Base-by-base conservation (phyloP, 768 basidiomycete genomes). In the Serendipita sp. region DNA sequence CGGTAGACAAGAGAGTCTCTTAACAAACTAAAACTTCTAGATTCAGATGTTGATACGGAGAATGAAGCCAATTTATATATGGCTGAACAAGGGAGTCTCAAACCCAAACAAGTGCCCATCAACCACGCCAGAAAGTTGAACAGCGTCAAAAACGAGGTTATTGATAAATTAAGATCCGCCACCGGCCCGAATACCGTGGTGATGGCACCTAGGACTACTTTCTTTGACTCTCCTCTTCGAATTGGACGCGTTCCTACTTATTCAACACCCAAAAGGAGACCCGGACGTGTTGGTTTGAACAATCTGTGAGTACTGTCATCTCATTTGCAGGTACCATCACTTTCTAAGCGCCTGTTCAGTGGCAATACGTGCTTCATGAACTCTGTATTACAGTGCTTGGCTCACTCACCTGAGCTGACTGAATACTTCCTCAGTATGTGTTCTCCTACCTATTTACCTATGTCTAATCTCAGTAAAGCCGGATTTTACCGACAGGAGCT, bases 341-440 rank as follows among this genome's bases (percentile, higher is more conserved):
- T 11, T 44, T 65, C 64, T 43, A 72, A 64, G 62, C 40, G 64
- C 5, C 37, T 62, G 13, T 5, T 15, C 63, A 88, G 88, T 80
- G 90, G 89, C n/a, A 94, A 94, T 70, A 96, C 94, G 5, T 97
- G 94, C 73, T 99, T 98, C 76, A 98, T 99, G 96, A 99, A 98
- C 73, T 94, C 92, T 63, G 95, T 96, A 1, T 79, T 97, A 4
- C 96, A 99, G 72, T 98, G 96, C 74, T 82, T 99, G 63, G 88
- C 87, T 29, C 96, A 99, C 71, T 90, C 87, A 6, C 81, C 84
- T 52, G 93, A 97, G 71, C 80, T 99, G 23, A 82, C 83, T 11
- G 86, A 94, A 62, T 99, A 99, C 75, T 99, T 99, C 76, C 76
- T 93, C 37, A 88, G 92, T 93, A 72, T 64, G 76, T 63, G 27